Conservation (phyloP, 495 filamentous ascomycete species). For the Penicillium coprophilum region DNA sequence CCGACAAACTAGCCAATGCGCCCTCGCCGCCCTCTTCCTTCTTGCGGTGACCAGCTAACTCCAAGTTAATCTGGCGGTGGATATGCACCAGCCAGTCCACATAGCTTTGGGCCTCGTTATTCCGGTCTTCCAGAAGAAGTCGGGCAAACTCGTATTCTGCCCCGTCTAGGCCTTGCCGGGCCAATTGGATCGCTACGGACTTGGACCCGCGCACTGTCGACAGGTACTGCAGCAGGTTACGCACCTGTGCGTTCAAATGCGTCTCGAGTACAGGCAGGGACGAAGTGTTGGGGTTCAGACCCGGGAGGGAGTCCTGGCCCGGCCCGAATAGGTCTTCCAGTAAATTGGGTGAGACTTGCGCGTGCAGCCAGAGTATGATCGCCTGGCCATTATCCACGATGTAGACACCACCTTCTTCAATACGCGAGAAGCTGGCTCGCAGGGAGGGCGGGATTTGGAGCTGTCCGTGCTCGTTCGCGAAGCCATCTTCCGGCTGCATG, state of each 20-base stretch:
- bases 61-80: constrained; percentile 87
- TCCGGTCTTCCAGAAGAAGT: constrained; percentile 87
- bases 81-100: constrained; percentile 98
- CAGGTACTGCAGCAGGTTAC: constrained; percentile 88
- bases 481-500: constrained; percentile 72
- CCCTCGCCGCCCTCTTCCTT: constrained; percentile 62
- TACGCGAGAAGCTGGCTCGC: constrained; percentile 84
- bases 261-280: constrained; percentile 76
- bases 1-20: constrained; percentile 60
- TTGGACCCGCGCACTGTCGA: constrained; percentile 79
- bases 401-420: constrained; percentile 96
- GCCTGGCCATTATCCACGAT: constrained; percentile 95
- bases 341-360: constrained; percentile 72
- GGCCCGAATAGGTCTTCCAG: constrained; percentile 88
- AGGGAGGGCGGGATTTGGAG: constrained; percentile 65
- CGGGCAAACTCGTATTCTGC: constrained; percentile 96
- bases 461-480: constrained; percentile 84
- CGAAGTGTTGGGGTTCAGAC: constrained; percentile 74
- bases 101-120: constrained; percentile 96
- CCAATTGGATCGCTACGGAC: constrained; percentile 84
- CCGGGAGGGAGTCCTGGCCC: constrained; percentile 65
- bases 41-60: constrained; percentile 77
- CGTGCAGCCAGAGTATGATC: constrained; percentile 86
- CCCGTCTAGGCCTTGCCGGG: constrained; percentile 89
- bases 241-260: constrained; percentile 90